Evolutionary conservation across 352 stramenopile genomes (phyloP), one percentile per base, ranked within the genome.

Genomic region (Pythium dissimile): DNA sequence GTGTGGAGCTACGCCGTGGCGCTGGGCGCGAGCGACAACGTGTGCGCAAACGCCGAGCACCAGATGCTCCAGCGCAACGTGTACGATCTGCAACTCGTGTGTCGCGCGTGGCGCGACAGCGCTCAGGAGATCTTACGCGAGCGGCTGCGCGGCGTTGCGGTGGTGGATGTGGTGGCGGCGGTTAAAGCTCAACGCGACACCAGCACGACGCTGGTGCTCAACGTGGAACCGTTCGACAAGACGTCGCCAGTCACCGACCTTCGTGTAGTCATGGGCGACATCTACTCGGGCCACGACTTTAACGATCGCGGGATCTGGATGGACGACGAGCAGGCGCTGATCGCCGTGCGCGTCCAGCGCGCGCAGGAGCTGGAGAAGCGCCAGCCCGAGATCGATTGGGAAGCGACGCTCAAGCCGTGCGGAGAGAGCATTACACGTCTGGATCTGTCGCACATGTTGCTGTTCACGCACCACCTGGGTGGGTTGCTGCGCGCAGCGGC

Each of bases 361-460:
- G 38, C 45, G 31, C 7, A 7, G 6, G 26, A 21, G 23, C 49
- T 62, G 35, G 18, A 49, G 34, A 54, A 62, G 35, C 32, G 11
- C 3, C 44, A 62, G 15, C 54, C 54, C 5, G 44, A 62, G 13
- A 53, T 71, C 42, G 59, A 73, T 43, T 73, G 66, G 66, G 51
- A 54, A 6, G 56, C 28, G 16, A 53, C 67, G 13, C 42, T 73
- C 35, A 26, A 37, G 23, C n/a, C 37, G 3, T 39, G 37, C 10
- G 51, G 30, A 30, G 32, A 39, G 3, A 43, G 39, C 1, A 50
- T 66, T 7, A 20, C 24, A 21, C 53, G 64, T 3, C 34, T 72
- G 2, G 64, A 69, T 53, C 45, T 66, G 26, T 57, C 38, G 12
- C 42, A 42, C 16, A 66, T 67, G 31, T 52, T 61, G 24, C 56